Evolutionary conservation across 257 asterid species (phyloP).

Genomic region (Jaltomata sinuosa): DNA sequence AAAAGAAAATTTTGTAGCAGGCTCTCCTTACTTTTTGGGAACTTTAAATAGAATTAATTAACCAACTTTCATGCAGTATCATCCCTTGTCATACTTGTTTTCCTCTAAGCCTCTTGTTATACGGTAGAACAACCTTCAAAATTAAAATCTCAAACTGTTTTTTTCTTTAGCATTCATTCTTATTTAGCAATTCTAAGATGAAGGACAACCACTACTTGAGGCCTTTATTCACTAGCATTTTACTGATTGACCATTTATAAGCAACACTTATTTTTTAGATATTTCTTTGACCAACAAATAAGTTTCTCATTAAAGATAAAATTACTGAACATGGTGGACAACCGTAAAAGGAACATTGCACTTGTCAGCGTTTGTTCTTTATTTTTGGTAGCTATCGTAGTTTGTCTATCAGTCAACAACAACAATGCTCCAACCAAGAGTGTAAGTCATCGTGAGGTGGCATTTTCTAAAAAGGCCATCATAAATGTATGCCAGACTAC

Average conservation of each 20-base stretch:
- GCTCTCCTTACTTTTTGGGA: not conserved
- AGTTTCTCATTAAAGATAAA: not conserved
- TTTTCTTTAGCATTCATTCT: not conserved
- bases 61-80: not conserved
- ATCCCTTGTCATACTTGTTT: not conserved
- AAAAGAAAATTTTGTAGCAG: not conserved
- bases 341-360: constrained; percentile 22
- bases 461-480: constrained; percentile 35
- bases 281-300: too few species aligned
- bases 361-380: constrained; percentile 25
- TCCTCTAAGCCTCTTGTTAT: not conserved
- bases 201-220: too few species aligned
- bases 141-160: too few species aligned
- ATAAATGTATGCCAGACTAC: constrained; percentile 50
- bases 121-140: too few species aligned
- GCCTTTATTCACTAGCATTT: too few species aligned
- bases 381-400: constrained; percentile 43
- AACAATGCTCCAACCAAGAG: too few species aligned
- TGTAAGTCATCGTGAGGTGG: constrained; percentile 7
- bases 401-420: constrained; percentile 10
- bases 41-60: not conserved
- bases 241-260: too few species aligned
- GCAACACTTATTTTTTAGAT: too few species aligned
- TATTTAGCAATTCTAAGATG: not conserved
- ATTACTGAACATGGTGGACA: constrained; percentile 24